Conservation (phyloP, 495 filamentous ascomycete genomes). For the Evansstolkia leycettana region DNA sequence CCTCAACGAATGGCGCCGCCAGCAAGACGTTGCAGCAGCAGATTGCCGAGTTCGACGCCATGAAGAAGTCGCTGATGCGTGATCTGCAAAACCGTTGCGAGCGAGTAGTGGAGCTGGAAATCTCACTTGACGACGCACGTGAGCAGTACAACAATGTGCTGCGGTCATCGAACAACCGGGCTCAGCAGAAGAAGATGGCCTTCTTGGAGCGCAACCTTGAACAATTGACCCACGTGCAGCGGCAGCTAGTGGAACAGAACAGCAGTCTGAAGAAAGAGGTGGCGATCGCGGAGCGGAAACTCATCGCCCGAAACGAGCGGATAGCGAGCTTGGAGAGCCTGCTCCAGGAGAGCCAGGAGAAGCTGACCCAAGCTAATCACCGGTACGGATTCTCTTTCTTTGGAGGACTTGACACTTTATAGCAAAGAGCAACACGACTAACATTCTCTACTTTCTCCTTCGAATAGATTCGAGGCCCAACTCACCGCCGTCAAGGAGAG, state of each 20-base stretch:
- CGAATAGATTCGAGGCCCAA: slow-evolving; percentile 85
- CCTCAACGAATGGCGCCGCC: slow-evolving; percentile 52
- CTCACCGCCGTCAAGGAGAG: slow-evolving; percentile 95
- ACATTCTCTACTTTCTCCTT: no score
- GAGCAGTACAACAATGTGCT: slow-evolving; percentile 99
- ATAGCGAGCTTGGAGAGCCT: slow-evolving; percentile 85
- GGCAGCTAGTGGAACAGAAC: slow-evolving; percentile 97
- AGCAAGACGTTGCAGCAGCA: slow-evolving; percentile 96
- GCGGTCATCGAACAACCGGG: slow-evolving; percentile 87
- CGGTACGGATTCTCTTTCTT: slow-evolving; percentile 46
- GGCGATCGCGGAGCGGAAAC: slow-evolving; percentile 92
- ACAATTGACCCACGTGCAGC: slow-evolving; percentile 91
- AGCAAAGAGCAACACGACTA: not conserved
- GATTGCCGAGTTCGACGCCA: slow-evolving; percentile 94
- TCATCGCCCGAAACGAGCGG: slow-evolving; percentile 91
- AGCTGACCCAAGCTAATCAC: slow-evolving; percentile 88
- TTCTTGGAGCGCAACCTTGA: slow-evolving; percentile 97
- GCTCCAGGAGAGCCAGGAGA: slow-evolving; percentile 95
- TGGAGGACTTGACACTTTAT: no score
- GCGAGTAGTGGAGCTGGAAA: slow-evolving; percentile 93
- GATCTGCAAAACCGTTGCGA: slow-evolving; percentile 97
- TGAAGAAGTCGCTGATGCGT: slow-evolving; percentile 99
- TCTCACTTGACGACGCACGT: slow-evolving; percentile 87
- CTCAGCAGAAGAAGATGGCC: slow-evolving; percentile 99
- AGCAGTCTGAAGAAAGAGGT: slow-evolving; percentile 95